Evolutionary conservation across 805 yeast genomes (phyloP).

Genomic region (Wickerhamiella alocasiicola): DNA sequence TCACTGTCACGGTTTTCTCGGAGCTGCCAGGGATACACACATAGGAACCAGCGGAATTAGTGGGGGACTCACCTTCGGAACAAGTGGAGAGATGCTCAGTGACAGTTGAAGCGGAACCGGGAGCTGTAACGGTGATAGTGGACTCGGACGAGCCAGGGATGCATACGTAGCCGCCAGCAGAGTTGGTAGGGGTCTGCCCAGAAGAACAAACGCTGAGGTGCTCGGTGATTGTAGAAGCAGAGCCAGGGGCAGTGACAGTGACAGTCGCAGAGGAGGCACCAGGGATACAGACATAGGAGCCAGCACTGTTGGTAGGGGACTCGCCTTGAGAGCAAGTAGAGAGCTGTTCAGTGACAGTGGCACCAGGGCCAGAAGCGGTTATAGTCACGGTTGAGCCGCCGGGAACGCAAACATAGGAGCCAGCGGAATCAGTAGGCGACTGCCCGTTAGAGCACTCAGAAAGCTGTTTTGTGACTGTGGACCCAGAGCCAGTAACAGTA

Average conservation of each 20-base stretch:
- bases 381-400: slow-evolving; percentile 11
- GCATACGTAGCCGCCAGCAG: slow-evolving; percentile 2
- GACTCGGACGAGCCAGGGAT: slow-evolving; percentile 11
- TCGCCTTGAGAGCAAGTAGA: slow-evolving; percentile 7
- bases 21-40: slow-evolving; percentile 11
- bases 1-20: slow-evolving; percentile 13
- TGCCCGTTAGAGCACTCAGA: slow-evolving; percentile 2
- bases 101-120: slow-evolving; percentile 9
- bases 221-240: neutral
- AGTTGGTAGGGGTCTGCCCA: slow-evolving; percentile 7
- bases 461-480: slow-evolving; percentile 13
- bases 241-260: slow-evolving; percentile 13
- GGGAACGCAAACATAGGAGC: slow-evolving; percentile 10
- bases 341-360: slow-evolving; percentile 9
- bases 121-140: slow-evolving; percentile 17
- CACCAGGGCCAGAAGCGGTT: slow-evolving; percentile 7
- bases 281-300: slow-evolving; percentile 15
- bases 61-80: too few relatives aligned
- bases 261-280: slow-evolving; percentile 12
- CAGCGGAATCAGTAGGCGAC: neutral
- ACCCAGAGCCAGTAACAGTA: slow-evolving; percentile 12
- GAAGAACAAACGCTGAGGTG: slow-evolving; percentile 1
- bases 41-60: too few relatives aligned
- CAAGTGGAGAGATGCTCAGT: slow-evolving; percentile 12
- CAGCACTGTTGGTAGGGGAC: slow-evolving; percentile 11